These are phyloP conservation scores for Setaria italica DNA, from an alignment of 202 grass and related monocot species.

Conservation along the genomic window DNA sequence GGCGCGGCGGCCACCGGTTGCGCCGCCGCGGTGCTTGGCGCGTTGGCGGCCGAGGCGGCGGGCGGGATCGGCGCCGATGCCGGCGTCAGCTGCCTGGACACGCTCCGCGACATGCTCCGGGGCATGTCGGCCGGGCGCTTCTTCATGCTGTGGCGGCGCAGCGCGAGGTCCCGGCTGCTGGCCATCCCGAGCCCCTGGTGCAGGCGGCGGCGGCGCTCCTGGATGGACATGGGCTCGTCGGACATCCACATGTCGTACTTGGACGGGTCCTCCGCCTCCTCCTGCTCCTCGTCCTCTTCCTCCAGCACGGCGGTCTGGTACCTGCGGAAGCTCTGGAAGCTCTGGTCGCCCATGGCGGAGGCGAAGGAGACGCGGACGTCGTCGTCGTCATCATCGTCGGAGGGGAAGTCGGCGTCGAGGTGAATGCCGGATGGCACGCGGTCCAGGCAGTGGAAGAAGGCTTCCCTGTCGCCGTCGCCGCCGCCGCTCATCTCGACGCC, in stretches of 20 bases:
- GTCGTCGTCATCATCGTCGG: constrained; percentile 64
- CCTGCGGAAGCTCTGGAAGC: constrained; percentile 50
- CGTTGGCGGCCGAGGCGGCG: neutral
- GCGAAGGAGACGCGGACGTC: constrained; percentile 72
- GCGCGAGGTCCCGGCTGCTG: constrained; percentile 69
- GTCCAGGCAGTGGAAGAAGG: constrained; percentile 86
- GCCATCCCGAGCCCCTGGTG: constrained; percentile 75
- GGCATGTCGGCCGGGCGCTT: constrained; percentile 50
- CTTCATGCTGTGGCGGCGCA: constrained; percentile 60
- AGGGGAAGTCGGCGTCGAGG: constrained; percentile 69
- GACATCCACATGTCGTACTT: constrained; percentile 89
- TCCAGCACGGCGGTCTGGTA: constrained; percentile 46
- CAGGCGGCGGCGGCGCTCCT: constrained; percentile 80
- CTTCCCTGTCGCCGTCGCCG: constrained; percentile 55
- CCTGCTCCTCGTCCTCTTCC: constrained; percentile 34
- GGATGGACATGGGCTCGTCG: constrained; percentile 74
- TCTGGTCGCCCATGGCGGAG: constrained; percentile 61
- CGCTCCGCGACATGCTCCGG: constrained; percentile 26
- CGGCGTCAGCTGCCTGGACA: constrained; percentile 18
- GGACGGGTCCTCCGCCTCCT: constrained; percentile 50
- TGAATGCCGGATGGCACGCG: constrained; percentile 73
- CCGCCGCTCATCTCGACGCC: constrained; percentile 53
- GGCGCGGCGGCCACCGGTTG: neutral
- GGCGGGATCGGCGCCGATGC: neutral
- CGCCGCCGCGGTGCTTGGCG: neutral